A percentile compares a stretch with the other conserved stretches of the same genome.
These are phyloP conservation scores for Talaromyces proteolyticus DNA, from an alignment of 495 filamentous ascomycete species.

Conservation along the genomic window DNA sequence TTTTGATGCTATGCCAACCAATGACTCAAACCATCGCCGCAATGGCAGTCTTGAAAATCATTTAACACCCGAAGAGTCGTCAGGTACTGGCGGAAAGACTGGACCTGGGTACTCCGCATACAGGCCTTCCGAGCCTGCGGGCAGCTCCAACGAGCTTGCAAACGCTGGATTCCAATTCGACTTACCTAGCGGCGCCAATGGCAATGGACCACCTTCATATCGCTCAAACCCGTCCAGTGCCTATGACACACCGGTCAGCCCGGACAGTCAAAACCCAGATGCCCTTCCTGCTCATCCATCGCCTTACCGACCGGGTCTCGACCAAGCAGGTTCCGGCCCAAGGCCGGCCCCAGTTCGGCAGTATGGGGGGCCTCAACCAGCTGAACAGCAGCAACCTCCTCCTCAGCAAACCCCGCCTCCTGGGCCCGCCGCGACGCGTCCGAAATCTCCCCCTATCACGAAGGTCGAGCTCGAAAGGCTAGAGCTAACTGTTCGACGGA, in stretches of 20 bases:
- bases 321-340: slow-evolving; percentile 26
- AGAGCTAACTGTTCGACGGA: slow-evolving; percentile 56
- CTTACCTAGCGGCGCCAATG: slow-evolving; percentile 51
- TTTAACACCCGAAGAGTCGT: neutral
- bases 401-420: slow-evolving; percentile 20
- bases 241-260: slow-evolving; percentile 12
- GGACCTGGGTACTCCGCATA: slow-evolving; percentile 29
- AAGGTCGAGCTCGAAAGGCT: slow-evolving; percentile 69
- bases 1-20: slow-evolving; percentile 59
- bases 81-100: neutral
- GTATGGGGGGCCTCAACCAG: slow-evolving; percentile 45
- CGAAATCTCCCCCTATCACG: slow-evolving; percentile 55
- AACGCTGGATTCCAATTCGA: slow-evolving; percentile 59
- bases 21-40: slow-evolving; percentile 10
- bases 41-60: slow-evolving; percentile 5
- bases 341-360: slow-evolving; percentile 71
- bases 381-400: slow-evolving; percentile 21
- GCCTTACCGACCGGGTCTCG: slow-evolving; percentile 74
- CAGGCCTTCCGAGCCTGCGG: slow-evolving; percentile 46
- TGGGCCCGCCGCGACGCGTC: slow-evolving; percentile 10
- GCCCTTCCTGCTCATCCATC: slow-evolving; percentile 69
- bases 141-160: slow-evolving; percentile 56
- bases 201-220: slow-evolving; percentile 12
- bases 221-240: slow-evolving; percentile 16
- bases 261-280: slow-evolving; percentile 47